Evolutionary conservation across 1,139 yeast species (phyloP), one percentile per base, ranked within the genome.

Genomic region (Hemisphaericaspora subhashii): DNA sequence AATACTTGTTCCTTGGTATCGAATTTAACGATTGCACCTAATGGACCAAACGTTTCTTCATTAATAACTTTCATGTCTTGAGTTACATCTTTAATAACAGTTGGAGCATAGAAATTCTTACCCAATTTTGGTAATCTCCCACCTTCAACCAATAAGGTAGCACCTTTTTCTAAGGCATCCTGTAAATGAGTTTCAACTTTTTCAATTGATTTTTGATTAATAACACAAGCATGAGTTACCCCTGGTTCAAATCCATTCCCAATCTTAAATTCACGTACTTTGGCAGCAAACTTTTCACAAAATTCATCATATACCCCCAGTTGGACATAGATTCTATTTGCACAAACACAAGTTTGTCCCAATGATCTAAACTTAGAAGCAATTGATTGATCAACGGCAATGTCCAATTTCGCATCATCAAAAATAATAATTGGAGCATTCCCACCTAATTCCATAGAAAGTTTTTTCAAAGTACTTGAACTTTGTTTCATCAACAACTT

Each of bases 311-410:
- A 84, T 30, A 87, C 64, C 2, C 71, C 62, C 39, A 77, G 81
- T 50, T 87, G 89, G 23, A 87, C 85, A 50, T 84, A 85, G 30
- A 88, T 74, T 48, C 97, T 74, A 45, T 92, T 88, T 42, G 90
- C 88, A 40, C 95, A 88, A 31, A 94, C 87, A 69, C 97, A 89
- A 38, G 88, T 83, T 64, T 89, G 96, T 32, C 97, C 97, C 77
- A 73, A 83, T 68, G 68, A 83, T 72, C 68, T 83, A 68, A 58
- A 83, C 68, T 54, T 77, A 65, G 58, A 83, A 55, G 60, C 81
- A 68, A 65, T 78, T 65, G 57, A 66, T 54, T 74, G 79, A 39
- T 61, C 67, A 37, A 73, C 68, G 1, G 80, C 79, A 38, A 64
- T 61, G 30, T 71, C 76, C 12, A 74, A 50, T 43, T 74, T 68